Evolutionary conservation across 2,329 filamentous ascomycete species (phyloP).

Genomic region (Sarocladium strictum): DNA sequence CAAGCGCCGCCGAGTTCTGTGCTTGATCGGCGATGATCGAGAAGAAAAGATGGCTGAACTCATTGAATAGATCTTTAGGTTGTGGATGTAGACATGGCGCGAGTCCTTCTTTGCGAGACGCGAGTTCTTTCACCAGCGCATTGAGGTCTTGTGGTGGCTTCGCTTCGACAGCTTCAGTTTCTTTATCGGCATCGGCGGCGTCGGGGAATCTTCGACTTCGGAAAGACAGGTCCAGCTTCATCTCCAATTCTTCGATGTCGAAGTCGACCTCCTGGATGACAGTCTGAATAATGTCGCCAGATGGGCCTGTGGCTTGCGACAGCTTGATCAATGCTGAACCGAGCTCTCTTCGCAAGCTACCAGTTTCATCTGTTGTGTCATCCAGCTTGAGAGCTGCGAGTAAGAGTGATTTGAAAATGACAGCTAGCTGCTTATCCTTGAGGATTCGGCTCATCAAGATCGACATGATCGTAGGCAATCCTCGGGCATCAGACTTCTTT

Average conservation of each 20-base stretch:
- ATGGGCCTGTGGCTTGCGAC: conserved; percentile 50
- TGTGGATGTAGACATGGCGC: conserved; percentile 48
- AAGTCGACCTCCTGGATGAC: conserved; percentile 62
- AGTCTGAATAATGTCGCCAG: conserved; percentile 59
- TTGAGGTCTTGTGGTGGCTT: neutral
- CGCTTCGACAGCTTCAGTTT: conserved; percentile 27
- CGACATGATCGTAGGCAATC: conserved; percentile 53
- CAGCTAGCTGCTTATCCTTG: conserved; percentile 55
- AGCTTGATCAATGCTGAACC: conserved; percentile 62
- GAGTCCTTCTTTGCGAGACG: conserved; percentile 28
- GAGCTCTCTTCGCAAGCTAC: conserved; percentile 55
- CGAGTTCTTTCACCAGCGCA: conserved; percentile 29
- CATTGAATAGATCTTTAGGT: conserved; percentile 47
- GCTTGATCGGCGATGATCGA: conserved; percentile 41
- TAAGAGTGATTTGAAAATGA: conserved; percentile 61
- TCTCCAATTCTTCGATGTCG: conserved; percentile 69
- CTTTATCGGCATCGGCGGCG: conserved; percentile 33
- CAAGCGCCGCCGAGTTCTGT: conserved; percentile 32
- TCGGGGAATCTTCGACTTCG: conserved; percentile 50
- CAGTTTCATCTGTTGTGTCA: conserved; percentile 46
- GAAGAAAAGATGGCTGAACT: conserved; percentile 54
- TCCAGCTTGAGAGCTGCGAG: conserved; percentile 53
- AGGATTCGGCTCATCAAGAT: conserved; percentile 56
- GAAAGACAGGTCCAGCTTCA: conserved; percentile 66
- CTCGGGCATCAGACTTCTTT: conserved; percentile 52